A percentile compares a stretch with the other conserved stretches of the same genome.
phyloP scores from a whole-genome alignment of 441 rosid genomes.

The Gossypium davidsonii region DNA sequence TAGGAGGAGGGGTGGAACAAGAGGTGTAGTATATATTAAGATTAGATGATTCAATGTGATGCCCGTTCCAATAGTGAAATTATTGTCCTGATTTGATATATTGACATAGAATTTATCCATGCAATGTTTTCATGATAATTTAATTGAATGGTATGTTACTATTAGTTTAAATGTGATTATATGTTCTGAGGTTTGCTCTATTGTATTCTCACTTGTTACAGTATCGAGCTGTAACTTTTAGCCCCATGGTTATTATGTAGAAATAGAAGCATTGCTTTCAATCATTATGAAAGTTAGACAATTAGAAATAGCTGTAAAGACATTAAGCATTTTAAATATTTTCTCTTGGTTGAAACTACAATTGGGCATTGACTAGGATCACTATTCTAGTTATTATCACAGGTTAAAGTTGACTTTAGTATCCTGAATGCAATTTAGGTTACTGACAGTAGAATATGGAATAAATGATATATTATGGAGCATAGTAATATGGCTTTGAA shows the following conservation, averaged over 20 bases:
- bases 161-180: neutral
- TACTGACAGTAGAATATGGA: constrained; percentile 14
- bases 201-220: neutral
- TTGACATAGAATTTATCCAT: neutral
- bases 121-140: neutral
- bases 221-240: neutral
- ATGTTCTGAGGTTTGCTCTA: neutral
- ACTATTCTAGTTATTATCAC: neutral
- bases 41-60: neutral
- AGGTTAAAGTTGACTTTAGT: neutral
- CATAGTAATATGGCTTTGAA: constrained; percentile 25
- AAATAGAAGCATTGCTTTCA: neutral
- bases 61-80: neutral
- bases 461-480: constrained; percentile 21
- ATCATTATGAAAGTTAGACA: neutral
- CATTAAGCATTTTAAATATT: neutral
- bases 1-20: constrained; percentile 11
- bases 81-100: neutral
- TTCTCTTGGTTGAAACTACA: neutral
- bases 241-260: neutral
- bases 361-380: neutral
- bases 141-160: neutral
- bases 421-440: constrained; percentile 12
- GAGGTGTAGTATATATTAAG: neutral
- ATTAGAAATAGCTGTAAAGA: neutral